Conservation (phyloP, 805 yeast species). For the Debaryomyces castellii region DNA sequence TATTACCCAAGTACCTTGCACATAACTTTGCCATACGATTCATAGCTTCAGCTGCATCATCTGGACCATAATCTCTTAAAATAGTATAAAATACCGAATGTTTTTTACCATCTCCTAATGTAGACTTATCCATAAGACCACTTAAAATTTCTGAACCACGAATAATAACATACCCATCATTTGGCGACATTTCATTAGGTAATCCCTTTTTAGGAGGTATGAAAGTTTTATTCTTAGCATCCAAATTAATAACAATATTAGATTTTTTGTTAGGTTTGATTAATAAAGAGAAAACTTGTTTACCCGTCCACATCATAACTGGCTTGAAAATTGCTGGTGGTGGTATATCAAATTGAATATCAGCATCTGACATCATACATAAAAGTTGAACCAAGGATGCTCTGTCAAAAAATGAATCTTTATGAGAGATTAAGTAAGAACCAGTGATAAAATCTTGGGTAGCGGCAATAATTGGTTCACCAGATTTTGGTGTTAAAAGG, state of each 20-base stretch:
- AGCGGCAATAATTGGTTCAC: constrained; percentile 99
- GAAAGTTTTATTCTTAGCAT: constrained; percentile 91
- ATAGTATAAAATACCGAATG: constrained; percentile 95
- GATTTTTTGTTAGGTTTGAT: constrained; percentile 78
- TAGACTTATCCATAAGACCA: constrained; percentile 96
- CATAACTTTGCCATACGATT: constrained; percentile 99
- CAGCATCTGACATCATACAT: constrained; percentile 95
- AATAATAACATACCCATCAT: constrained; percentile 90
- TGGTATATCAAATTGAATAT: constrained; percentile 84
- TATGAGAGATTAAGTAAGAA: constrained; percentile 85
- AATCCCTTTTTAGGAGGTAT: constrained; percentile 68
- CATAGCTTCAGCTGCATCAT: constrained; percentile 94
- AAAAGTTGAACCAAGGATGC: constrained; percentile 79
- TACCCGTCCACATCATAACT: constrained; percentile 91
- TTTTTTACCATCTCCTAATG: constrained; percentile 96
- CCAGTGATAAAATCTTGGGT: constrained; percentile 99
- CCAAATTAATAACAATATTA: constrained; percentile 83
- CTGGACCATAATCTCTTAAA: constrained; percentile 93
- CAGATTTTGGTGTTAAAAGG: constrained; percentile 92
- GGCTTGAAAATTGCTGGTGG: constrained; percentile 95
- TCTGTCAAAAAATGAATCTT: constrained; percentile 90
- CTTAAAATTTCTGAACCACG: constrained; percentile 85
- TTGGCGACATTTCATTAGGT: constrained; percentile 95
- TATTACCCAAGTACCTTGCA: constrained; percentile 89
- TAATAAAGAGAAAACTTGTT: constrained; percentile 85